Percentiles rank a stretch among this genome's conserved stretches.
phyloP scores from a whole-genome alignment of 169 alveolate genomes.

The Cryptosporidium meleagridis region DNA sequence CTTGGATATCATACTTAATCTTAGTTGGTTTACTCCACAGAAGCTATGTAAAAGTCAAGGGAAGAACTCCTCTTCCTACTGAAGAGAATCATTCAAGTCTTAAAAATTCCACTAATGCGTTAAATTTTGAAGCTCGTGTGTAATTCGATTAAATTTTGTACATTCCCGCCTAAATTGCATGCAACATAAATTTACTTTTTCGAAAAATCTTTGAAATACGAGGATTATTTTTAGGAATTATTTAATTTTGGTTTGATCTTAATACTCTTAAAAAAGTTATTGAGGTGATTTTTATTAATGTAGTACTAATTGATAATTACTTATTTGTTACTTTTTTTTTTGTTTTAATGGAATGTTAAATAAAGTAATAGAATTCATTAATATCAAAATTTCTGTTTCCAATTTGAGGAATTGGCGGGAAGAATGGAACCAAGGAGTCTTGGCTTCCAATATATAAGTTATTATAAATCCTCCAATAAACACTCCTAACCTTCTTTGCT shows the following conservation, averaged over 20 bases:
- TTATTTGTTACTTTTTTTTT: too few relatives aligned
- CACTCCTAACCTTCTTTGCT: slow-evolving; percentile 95
- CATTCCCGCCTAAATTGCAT: not conserved
- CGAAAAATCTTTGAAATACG: too few relatives aligned
- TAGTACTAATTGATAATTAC: too few relatives aligned
- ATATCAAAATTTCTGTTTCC: not conserved
- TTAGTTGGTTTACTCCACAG: not conserved
- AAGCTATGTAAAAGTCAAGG: not conserved
- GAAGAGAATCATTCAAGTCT: not conserved
- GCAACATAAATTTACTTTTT: too few relatives aligned
- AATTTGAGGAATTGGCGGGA: slow-evolving; percentile 82
- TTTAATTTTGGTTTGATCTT: too few relatives aligned
- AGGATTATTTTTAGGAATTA: too few relatives aligned
- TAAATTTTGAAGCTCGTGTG: not conserved
- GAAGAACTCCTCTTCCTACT: not conserved
- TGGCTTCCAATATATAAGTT: slow-evolving; percentile 98
- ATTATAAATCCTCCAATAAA: slow-evolving; percentile 99
- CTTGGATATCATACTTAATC: not conserved
- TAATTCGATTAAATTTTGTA: too few relatives aligned
- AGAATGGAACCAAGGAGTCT: slow-evolving; percentile 96
- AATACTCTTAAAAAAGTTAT: too few relatives aligned
- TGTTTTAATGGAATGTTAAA: not conserved
- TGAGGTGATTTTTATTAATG: too few relatives aligned
- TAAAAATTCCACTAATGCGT: too few relatives aligned
- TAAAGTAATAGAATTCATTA: slow-evolving; percentile 12